Base-by-base conservation (phyloP, 148 eudicot genomes). In the Rhododendron mucronatum region DNA sequence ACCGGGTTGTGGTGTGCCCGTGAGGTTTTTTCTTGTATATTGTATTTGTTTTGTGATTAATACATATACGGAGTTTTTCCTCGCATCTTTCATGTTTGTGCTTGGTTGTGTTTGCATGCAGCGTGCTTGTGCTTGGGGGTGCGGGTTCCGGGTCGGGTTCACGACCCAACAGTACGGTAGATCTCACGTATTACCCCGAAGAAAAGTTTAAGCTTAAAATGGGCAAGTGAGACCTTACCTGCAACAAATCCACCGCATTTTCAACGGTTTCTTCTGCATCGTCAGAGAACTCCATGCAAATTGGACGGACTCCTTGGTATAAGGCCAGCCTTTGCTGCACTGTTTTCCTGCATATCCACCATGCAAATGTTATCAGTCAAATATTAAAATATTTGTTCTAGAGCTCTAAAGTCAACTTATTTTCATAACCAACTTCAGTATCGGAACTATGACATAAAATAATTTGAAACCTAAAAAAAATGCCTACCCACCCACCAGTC, bases 291-390 rank as follows among this genome's bases (percentile, higher is more conserved):
- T 94, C 87, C 86, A 96, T 90, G 90, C 91, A 87, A 86, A 96
- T 90, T 85, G 98, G 96, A 88, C 98, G 94, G 78, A 96, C 98
- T 37, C 99, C 99, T 87, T 96, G 99, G 89, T 96, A 96, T 78
- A 95, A 88, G 59, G 99, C 99, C 91, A 96, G 91, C 80, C 95
- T 90, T 88, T 96, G 98, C 78, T 96, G 99, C 83, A 95, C 88
- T 87, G 90, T 91, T 91, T 96, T 96, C 82, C 99, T 96, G 96
- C 91, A 91, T 71, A 67, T 33, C 53, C 87, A 85, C 14, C 6
- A 67, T 57, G 51, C 59, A 53, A 13, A 59, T 76, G n/a, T 55
- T 30, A 26, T 77, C 65, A 75, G 82, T 78, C 75, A 44, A 59
- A 21, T 15, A 26, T 45, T 13, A 59, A 21, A 59, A 63, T 30